Conservation (phyloP, 768 basidiomycete genomes). For the Mycena polygramma region DNA sequence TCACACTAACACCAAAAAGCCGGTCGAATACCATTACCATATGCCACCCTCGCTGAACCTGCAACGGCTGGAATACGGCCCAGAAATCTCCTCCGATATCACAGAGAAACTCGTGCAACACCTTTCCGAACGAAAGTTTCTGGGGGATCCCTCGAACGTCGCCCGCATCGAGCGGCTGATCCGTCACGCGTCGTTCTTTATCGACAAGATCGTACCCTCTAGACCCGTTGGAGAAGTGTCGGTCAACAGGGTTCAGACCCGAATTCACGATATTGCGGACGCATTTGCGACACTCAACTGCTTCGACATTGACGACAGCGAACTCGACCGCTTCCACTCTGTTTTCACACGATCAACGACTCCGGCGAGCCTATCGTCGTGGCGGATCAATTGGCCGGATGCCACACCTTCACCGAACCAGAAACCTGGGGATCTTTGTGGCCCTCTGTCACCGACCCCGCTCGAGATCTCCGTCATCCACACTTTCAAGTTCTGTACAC, state of each 20-base stretch:
- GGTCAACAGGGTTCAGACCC: neutral
- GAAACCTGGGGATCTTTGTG: slow-evolving; percentile 5
- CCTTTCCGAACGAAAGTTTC: neutral
- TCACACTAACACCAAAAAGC: slow-evolving; percentile 1
- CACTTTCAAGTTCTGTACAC: slow-evolving; percentile 13
- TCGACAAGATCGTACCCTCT: neutral
- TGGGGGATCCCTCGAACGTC: neutral
- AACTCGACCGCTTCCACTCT: neutral
- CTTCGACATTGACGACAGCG: slow-evolving; percentile 12
- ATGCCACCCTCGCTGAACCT: slow-evolving; percentile 17
- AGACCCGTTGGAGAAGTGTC: slow-evolving; percentile 1
- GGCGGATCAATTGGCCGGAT: slow-evolving; percentile 12
- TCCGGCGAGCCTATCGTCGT: neutral
- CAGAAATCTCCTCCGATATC: neutral
- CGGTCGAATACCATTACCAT: slow-evolving; percentile 25
- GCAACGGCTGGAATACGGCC: neutral
- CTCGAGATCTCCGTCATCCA: slow-evolving; percentile 2
- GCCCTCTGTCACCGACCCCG: neutral
- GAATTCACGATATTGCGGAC: slow-evolving; percentile 4
- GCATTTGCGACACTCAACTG: slow-evolving; percentile 18
- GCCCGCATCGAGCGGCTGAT: neutral
- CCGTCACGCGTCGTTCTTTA: neutral
- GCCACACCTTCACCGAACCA: too few species aligned
- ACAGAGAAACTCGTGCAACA: neutral
- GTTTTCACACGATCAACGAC: neutral